Conservation (phyloP, 495 filamentous ascomycete genomes). For the Arthonia radiata region DNA sequence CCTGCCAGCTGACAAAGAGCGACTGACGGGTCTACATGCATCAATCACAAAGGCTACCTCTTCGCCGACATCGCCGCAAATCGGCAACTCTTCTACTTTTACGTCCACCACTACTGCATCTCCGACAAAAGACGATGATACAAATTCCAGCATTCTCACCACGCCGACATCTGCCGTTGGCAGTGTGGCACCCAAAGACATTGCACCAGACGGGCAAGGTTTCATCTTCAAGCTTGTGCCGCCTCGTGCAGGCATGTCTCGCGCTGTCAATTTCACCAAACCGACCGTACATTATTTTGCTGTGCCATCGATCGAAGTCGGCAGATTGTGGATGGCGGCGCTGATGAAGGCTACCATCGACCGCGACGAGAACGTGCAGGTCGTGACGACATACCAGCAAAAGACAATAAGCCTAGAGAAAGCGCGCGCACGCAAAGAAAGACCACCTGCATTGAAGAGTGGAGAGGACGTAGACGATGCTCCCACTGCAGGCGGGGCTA, state of each 20-base stretch:
- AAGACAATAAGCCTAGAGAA: conserved; percentile 78
- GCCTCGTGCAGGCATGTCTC: conserved; percentile 63
- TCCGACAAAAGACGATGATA: conserved; percentile 3
- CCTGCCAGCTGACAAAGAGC: conserved; percentile 79
- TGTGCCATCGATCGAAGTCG: conserved; percentile 66
- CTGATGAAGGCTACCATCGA: conserved; percentile 99
- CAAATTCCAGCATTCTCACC: conserved; percentile 12
- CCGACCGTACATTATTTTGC: conserved; percentile 95
- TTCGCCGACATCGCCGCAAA: conserved; percentile 46
- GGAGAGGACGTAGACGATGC: conserved; percentile 2
- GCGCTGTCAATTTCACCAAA: conserved; percentile 89
- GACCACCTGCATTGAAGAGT: conserved; percentile 52
- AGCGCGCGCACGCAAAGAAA: conserved; percentile 55
- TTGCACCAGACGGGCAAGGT: conserved; percentile 23
- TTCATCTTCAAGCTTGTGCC: conserved; percentile 99
- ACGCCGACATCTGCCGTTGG: too few species aligned
- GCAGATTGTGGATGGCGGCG: conserved; percentile 93
- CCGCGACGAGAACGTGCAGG: conserved; percentile 50
- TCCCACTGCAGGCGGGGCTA: conserved; percentile 1
- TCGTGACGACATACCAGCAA: conserved; percentile 81
- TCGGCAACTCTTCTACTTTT: conserved; percentile 30
- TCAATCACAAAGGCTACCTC: conserved; percentile 68
- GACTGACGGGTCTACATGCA: conserved; percentile 70
- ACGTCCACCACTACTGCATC: conserved; percentile 10
- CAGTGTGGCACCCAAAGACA: conserved; percentile 10